Evolutionary conservation across 176 grass and related monocot species (phyloP).

Genomic region (Oryza officinalis): DNA sequence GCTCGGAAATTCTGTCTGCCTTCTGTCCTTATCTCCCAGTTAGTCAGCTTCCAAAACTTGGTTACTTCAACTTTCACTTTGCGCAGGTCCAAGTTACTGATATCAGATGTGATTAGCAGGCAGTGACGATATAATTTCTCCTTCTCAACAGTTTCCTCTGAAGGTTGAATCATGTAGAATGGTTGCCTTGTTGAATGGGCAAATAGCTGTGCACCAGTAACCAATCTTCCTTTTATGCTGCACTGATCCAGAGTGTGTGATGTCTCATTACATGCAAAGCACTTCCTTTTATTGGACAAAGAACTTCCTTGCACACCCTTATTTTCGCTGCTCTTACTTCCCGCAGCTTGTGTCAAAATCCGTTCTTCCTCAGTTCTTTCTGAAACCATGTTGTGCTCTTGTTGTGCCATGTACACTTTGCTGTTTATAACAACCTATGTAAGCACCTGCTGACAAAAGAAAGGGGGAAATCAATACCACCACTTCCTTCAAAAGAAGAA

Average conservation of each 20-base stretch:
- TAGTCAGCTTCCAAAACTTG: slow-evolving; percentile 29
- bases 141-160: slow-evolving; percentile 2
- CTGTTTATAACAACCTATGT: not conserved
- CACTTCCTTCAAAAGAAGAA: not conserved
- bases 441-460: not conserved
- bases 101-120: slow-evolving; percentile 29
- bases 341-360: not conserved
- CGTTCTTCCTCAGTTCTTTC: not conserved
- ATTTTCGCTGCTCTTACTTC: not conserved
- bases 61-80: slow-evolving; percentile 38
- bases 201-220: slow-evolving; percentile 12
- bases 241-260: slow-evolving; percentile 42
- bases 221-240: slow-evolving; percentile 26
- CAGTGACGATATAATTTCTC: slow-evolving; percentile 27
- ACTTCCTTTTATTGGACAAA: slow-evolving; percentile 19
- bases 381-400: not conserved
- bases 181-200: slow-evolving; percentile 44
- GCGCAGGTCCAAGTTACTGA: slow-evolving; percentile 14
- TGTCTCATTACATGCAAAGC: slow-evolving; percentile 38
- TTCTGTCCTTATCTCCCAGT: slow-evolving; percentile 44
- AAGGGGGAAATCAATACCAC: not conserved
- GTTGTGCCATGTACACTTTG: not conserved
- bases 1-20: slow-evolving; percentile 16
- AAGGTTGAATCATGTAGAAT: slow-evolving; percentile 37
- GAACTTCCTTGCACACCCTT: not conserved